Base-by-base conservation (phyloP, 2,329 filamentous ascomycete genomes). In the Penicillium sclerotiorum region DNA sequence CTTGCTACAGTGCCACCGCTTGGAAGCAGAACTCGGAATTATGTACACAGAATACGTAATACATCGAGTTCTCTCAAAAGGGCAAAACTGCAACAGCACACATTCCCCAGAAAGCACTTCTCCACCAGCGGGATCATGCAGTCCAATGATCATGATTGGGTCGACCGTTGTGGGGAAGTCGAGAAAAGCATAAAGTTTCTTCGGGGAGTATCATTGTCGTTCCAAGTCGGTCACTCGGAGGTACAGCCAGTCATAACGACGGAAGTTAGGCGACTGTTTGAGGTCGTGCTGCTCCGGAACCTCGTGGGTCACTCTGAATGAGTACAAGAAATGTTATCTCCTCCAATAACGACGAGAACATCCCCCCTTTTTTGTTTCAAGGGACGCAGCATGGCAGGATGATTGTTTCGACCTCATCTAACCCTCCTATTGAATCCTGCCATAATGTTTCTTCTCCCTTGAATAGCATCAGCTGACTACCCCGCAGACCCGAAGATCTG, bases 391-490 rank as follows among this genome's bases (percentile, higher is more conserved):
- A 32, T n/a, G 4, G 11, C 28, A 6, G 28, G 28, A 7, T 28
- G 7, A 12, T 7, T 12, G 12, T 28, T 28, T 28, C 25, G 12
- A 28, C 7, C 12, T 7, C 25, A 28, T 28, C 12, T 28, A 12
- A 28, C n/a, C n/a, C n/a, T n/a, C n/a, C n/a, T n/a, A n/a, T n/a
- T n/a, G n/a, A n/a, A n/a, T n/a, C n/a, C n/a, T n/a, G n/a, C n/a
- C n/a, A n/a, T n/a, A n/a, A n/a, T n/a, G n/a, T n/a, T n/a, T n/a
- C n/a, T n/a, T n/a, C n/a, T n/a, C n/a, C n/a, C n/a, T n/a, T n/a
- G n/a, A n/a, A n/a, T n/a, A n/a, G n/a, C 41, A 56, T 59, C 57
- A 59, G 51, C 50, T 59, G 57, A 58, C 54, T 44, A 60, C 58
- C 58, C 58, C 58, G 58, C 58, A 59, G 53, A 55, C 47, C 51